Conservation (phyloP, 2,329 filamentous ascomycete genomes). For the Xylaria sp. region DNA sequence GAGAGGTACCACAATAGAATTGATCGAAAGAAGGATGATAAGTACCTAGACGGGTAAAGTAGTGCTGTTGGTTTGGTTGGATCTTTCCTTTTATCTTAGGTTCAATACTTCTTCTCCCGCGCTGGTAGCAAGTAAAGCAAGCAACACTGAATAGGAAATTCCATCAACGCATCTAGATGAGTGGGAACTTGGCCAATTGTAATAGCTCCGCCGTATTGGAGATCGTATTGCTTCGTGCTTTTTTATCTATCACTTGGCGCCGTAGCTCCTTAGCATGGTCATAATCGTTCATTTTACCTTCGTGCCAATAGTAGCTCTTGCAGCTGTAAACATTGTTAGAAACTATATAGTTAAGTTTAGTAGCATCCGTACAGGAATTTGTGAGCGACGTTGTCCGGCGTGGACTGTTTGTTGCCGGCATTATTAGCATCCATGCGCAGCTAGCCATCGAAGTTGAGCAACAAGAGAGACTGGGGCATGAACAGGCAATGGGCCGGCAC, state of each 20-base stretch:
- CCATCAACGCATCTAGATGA: constrained; percentile 46
- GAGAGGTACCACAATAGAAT: no score
- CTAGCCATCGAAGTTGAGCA: constrained; percentile 55
- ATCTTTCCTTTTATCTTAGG: no score
- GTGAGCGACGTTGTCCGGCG: constrained; percentile 56
- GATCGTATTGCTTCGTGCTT: constrained; percentile 53
- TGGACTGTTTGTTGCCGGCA: constrained; percentile 55
- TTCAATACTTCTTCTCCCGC: neutral
- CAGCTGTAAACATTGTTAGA: constrained; percentile 55
- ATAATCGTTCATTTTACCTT: constrained; percentile 58
- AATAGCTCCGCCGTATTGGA: constrained; percentile 45
- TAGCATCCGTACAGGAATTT: constrained; percentile 58
- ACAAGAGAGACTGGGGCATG: constrained; percentile 52
- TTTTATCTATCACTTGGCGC: constrained; percentile 40
- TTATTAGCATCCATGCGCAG: constrained; percentile 55
- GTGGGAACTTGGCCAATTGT: constrained; percentile 47
- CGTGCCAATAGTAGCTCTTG: constrained; percentile 60
- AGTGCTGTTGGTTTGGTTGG: no score
- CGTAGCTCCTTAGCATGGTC: constrained; percentile 59
- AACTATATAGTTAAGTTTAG: constrained; percentile 56
- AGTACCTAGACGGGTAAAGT: no score
- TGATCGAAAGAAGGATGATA: no score
- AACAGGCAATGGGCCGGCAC: constrained; percentile 48
- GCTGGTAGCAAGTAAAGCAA: neutral
- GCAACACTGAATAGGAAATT: neutral